Evolutionary conservation across 75 land plant genomes (phyloP), one percentile per base, ranked within the genome.

Genomic region (Picea glauca): DNA sequence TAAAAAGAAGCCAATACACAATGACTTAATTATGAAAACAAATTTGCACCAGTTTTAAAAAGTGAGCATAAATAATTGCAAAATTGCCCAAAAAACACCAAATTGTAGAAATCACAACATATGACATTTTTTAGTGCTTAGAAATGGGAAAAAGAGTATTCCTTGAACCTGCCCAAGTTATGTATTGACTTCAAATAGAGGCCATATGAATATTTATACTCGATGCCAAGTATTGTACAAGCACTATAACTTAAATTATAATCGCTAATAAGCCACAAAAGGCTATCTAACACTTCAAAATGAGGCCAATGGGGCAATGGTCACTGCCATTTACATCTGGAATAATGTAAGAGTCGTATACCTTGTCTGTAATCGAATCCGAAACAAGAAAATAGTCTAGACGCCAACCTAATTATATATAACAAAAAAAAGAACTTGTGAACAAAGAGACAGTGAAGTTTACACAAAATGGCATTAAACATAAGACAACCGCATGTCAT

Each of bases 371-470:
- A 40, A 96, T 79, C 18, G 84, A 67, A 61, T 96, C 89, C 18
- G 99, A 96, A 3, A 84, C 94, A 40, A 96, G 91, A 76, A 92
- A 96, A 65, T 96, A 96, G 80, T 96, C 99, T 2, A 96, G 90
- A 35, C 99, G 86, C 99, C 99, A 96, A 18, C 99, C 98, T 95
- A 83, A 72, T 17, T 17, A 35, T 56, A 15, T 14, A 76, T 4
- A 18, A 43, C 8, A 66, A 70, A 78, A 54, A 43, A 26, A 50
- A 26, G 3, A 30, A 56, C 14, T 70, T 14, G 30, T 72, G 57
- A 75, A 26, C 50, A 72, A 30, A 9, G 3, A 72, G 33, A 72
- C 23, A 77, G 5, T 60, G 2, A 26, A 77, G 20, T 77, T 62
- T 23, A 60, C 1, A 5, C 1, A 70, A 70, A 70, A 12, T 66